These are phyloP conservation scores for Alternaria gansuensis DNA, from an alignment of 2,329 filamentous ascomycete genomes.

Conservation along the genomic window DNA sequence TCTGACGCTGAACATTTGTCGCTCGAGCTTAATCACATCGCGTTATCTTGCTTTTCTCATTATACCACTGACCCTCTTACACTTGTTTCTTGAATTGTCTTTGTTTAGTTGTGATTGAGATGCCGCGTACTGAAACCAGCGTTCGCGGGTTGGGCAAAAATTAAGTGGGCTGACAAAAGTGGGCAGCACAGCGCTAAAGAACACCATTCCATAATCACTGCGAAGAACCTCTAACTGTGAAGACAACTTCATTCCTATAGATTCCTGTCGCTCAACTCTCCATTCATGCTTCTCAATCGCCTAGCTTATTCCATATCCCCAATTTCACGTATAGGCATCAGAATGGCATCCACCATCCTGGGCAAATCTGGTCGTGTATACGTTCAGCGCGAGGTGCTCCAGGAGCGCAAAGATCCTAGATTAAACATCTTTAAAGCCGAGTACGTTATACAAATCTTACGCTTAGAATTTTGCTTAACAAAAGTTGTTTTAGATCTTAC, in stretches of 20 bases:
- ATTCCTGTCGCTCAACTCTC: slow-evolving; percentile 6
- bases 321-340: slow-evolving; percentile 36
- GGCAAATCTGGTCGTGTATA: slow-evolving; percentile 53
- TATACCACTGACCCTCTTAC: too few relatives aligned
- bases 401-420: slow-evolving; percentile 36
- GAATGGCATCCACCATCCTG: slow-evolving; percentile 48
- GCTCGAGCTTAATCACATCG: too few relatives aligned
- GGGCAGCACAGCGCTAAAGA: slow-evolving; percentile 2
- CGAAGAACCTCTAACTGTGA: neutral
- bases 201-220: slow-evolving; percentile 1
- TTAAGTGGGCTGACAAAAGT: neutral
- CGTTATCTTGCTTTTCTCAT: too few relatives aligned
- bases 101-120: slow-evolving; percentile 1
- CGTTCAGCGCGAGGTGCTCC: slow-evolving; percentile 44
- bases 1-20: too few relatives aligned
- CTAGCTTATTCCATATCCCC: slow-evolving; percentile 23
- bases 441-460: slow-evolving; percentile 39
- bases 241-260: neutral
- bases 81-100: too few relatives aligned
- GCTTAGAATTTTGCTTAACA: slow-evolving; percentile 12
- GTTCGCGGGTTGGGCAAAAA: neutral
- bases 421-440: slow-evolving; percentile 49
- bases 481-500: slow-evolving; percentile 37
- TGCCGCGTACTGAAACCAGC: slow-evolving; percentile 2
- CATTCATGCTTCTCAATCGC: slow-evolving; percentile 32